Percentiles rank a stretch among this genome's conserved stretches.
phyloP scores from a whole-genome alignment of 345 rosid species.

The Noccaea bulbosa region DNA sequence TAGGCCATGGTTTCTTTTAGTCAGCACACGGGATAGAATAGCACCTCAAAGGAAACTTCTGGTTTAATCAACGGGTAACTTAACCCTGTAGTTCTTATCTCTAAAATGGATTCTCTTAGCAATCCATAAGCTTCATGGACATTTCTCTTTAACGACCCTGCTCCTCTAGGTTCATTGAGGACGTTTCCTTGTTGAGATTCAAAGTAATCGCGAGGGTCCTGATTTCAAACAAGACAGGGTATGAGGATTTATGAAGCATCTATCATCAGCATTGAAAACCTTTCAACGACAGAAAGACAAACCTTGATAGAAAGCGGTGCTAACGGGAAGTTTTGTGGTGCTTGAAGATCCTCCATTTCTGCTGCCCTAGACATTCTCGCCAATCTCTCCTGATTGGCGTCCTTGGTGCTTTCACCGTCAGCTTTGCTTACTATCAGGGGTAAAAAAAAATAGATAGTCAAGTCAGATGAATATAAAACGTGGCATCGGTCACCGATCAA shows the following conservation, averaged over 20 bases:
- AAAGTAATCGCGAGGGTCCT: constrained; percentile 97
- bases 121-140: constrained; percentile 65
- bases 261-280: constrained; percentile 33
- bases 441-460: background rate
- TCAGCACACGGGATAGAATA: constrained; percentile 13
- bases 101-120: constrained; percentile 65
- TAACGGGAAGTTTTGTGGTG: constrained; percentile 58
- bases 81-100: constrained; percentile 59
- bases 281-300: constrained; percentile 16
- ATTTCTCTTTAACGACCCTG: constrained; percentile 51
- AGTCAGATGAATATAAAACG: constrained; percentile 24
- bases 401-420: constrained; percentile 53
- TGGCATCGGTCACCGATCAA: constrained; percentile 9
- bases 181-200: constrained; percentile 91
- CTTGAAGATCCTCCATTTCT: constrained; percentile 87
- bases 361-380: constrained; percentile 60
- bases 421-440: constrained; percentile 44
- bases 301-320: constrained; percentile 89
- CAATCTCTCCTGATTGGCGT: constrained; percentile 51
- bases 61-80: constrained; percentile 66
- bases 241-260: constrained; percentile 6
- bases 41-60: constrained; percentile 81
- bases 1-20: constrained; percentile 26
- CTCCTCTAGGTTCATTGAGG: constrained; percentile 46
- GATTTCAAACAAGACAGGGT: constrained; percentile 38